Evolutionary conservation across 129 eudicot species (phyloP), one percentile per base, ranked within the genome.

Genomic region (Deinandra increscens): DNA sequence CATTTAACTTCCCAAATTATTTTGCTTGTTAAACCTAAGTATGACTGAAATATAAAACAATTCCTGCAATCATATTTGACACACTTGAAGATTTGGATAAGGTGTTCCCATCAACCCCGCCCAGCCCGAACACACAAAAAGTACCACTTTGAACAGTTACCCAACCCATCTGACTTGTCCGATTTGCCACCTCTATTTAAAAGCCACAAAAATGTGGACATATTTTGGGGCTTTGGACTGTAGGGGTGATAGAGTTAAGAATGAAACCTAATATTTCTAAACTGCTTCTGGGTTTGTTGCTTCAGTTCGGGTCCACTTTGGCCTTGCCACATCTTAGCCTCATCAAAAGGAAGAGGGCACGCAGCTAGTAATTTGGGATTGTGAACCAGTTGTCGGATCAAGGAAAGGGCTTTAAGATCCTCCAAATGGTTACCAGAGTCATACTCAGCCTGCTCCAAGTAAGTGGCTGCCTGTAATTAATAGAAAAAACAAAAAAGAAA

Each of bases 361-460:
- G 97, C 97, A 71, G 90, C 79, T 53, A 80, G 96, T 15, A 91
- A 78, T 68, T 85, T 85, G 22, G 92, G 85, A 73, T 91, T 83
- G 80, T 83, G 83, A 54, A 85, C 83, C 15, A 87, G 59, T 74
- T 91, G 86, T 1, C 80, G 80, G 72, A 91, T 74, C 75, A 91
- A 76, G 53, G 96, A 87, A 45, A 85, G 92, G 29, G 97, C 81
- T 80, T 81, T 91, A 49, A 85, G 79, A 81, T 91, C 97, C 81
- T 91, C 97, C 63, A 70, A 77, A 66, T 49, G 68, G 64, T 91
- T 91, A 38, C 96, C 96, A 49, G 97, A 81, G 63, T 91, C 86
- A 72, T 91, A 91, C 78, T 87, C 96, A 51, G 97, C 97, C 75
- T 87, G 92, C 76, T 91, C 97, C 85, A 91, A 71, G 80, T 87